phyloP scores from a whole-genome alignment of 2,329 filamentous ascomycete species.

The Mariannaea elegans region DNA sequence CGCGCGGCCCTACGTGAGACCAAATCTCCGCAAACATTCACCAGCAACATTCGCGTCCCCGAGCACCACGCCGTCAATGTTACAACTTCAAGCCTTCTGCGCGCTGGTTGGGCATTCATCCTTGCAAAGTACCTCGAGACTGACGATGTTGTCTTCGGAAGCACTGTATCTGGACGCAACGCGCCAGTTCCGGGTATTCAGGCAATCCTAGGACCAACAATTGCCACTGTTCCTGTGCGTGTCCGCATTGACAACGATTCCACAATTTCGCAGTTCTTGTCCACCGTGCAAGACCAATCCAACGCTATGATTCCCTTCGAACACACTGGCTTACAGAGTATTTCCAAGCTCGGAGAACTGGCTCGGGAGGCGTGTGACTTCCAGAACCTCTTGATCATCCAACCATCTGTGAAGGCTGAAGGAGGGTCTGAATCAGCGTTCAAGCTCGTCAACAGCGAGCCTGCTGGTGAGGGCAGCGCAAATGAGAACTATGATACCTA shows the following conservation, averaged over 20 bases:
- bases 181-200: conserved; percentile 33
- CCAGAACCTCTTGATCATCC: conserved; percentile 4
- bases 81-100: conserved; percentile 26
- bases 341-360: too few relatives aligned
- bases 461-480: not conserved
- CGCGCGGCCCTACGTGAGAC: not conserved
- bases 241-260: conserved; percentile 44
- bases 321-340: too few relatives aligned
- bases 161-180: conserved; percentile 52
- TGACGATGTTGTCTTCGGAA: conserved; percentile 53
- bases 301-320: conserved; percentile 22
- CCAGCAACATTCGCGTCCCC: not conserved
- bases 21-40: not conserved
- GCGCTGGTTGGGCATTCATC: conserved; percentile 60
- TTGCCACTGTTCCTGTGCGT: conserved; percentile 53
- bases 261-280: conserved; percentile 13
- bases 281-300: conserved; percentile 20
- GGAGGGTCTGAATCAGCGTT: conserved; percentile 8
- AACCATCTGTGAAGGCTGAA: conserved; percentile 2
- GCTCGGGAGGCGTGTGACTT: conserved; percentile 8
- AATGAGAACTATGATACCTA: conserved; percentile 6
- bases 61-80: conserved; percentile 1
- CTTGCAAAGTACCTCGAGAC: conserved; percentile 56
- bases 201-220: conserved; percentile 38
- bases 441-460: conserved; percentile 16